Conservation (phyloP, 106 monocot species). For the Platanthera zijinensis region DNA sequence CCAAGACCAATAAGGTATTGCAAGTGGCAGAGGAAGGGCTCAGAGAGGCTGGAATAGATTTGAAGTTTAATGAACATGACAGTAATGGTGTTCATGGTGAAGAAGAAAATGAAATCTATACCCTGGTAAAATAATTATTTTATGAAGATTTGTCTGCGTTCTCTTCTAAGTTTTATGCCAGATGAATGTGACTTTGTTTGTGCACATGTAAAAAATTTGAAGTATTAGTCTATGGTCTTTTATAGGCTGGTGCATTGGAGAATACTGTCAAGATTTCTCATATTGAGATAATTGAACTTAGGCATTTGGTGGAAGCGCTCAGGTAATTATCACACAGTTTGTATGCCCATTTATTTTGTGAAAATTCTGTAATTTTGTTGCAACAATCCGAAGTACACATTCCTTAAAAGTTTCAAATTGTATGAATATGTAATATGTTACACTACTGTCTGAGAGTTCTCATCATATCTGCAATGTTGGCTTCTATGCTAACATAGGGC, state of each 20-base stretch:
- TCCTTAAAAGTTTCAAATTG: too few relatives aligned
- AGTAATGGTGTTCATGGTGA: conserved; percentile 10
- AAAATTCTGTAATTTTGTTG: not conserved
- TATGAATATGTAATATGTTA: too few relatives aligned
- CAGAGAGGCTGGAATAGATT: conserved; percentile 67
- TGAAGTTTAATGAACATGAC: conserved; percentile 32
- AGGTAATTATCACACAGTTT: conserved; percentile 37
- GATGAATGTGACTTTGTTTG: not conserved
- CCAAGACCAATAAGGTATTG: conserved; percentile 53
- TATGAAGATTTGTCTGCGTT: not conserved
- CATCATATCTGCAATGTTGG: too few relatives aligned
- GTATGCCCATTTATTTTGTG: not conserved
- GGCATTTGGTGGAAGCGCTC: conserved; percentile 80
- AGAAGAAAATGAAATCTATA: conserved; percentile 84
- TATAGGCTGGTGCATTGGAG: conserved; percentile 84
- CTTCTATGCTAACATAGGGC: too few relatives aligned
- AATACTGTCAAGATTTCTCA: conserved; percentile 90
- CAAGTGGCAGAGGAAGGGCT: conserved; percentile 78
- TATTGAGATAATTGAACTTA: conserved; percentile 70
- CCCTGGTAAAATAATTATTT: conserved; percentile 40
- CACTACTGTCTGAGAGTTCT: too few relatives aligned
- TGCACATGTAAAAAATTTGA: not conserved
- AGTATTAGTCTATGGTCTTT: conserved; percentile 2
- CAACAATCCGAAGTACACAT: not conserved
- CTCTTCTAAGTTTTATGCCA: not conserved